phyloP scores from a whole-genome alignment of 1,284 basidiomycete genomes.

The Fistulina hepatica region DNA sequence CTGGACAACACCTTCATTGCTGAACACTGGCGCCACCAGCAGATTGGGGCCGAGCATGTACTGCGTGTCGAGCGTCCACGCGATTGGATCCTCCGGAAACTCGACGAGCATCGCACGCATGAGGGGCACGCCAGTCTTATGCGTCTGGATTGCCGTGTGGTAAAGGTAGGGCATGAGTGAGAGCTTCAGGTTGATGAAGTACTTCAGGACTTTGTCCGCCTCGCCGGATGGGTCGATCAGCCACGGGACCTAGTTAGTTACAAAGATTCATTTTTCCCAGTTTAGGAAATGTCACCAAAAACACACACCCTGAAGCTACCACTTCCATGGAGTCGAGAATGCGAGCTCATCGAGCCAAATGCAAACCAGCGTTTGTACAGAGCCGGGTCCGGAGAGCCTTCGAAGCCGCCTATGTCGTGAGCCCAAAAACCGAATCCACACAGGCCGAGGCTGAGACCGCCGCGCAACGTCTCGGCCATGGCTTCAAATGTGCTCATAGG shows the following conservation, averaged over 20 bases:
- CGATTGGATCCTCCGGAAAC: conserved; percentile 55
- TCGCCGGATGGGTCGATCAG: conserved; percentile 35
- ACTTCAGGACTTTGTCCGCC: conserved; percentile 54
- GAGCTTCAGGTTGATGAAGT: conserved; percentile 57
- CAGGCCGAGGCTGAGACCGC: conserved; percentile 51
- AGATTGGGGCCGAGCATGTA: conserved; percentile 56
- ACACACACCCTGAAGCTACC: conserved; percentile 67
- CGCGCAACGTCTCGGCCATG: conserved; percentile 65
- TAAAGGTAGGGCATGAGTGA: conserved; percentile 69
- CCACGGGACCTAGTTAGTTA: neutral
- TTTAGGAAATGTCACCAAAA: too few species aligned
- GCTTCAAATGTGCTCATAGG: conserved; percentile 71
- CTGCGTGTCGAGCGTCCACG: conserved; percentile 55
- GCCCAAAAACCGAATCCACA: conserved; percentile 66
- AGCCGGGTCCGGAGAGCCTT: conserved; percentile 60
- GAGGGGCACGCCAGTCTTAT: conserved; percentile 48
- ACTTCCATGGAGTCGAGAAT: conserved; percentile 64
- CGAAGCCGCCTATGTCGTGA: conserved; percentile 70
- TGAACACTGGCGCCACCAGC: conserved; percentile 67
- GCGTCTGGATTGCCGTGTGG: conserved; percentile 47
- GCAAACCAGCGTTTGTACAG: conserved; percentile 73
- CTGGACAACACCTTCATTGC: conserved; percentile 44
- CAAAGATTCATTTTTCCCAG: too few species aligned
- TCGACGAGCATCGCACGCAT: conserved; percentile 69
- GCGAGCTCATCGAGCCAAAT: conserved; percentile 58